Evolutionary conservation across 306 rosid genomes (phyloP).

Genomic region (Quillaja saponaria): DNA sequence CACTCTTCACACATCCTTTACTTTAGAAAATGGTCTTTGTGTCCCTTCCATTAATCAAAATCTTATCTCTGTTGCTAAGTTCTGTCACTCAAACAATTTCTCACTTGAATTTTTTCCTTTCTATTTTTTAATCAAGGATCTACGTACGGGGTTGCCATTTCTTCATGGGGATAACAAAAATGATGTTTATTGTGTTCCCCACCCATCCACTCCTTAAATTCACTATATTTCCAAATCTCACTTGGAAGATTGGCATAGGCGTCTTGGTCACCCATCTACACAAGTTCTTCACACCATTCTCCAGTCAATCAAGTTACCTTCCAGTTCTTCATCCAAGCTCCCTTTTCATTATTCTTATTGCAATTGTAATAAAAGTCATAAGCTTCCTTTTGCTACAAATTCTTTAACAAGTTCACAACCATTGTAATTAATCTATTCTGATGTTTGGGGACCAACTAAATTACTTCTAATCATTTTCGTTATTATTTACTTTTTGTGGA

Average conservation of each 20-base stretch:
- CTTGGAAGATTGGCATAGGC: background rate
- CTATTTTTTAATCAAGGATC: background rate
- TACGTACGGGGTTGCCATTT: background rate
- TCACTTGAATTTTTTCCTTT: background rate
- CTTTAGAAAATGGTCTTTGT: background rate
- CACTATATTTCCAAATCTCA: background rate
- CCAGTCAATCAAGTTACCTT: background rate
- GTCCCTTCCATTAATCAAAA: background rate
- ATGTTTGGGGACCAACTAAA: too few species aligned
- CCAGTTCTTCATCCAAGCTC: background rate
- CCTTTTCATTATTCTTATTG: background rate
- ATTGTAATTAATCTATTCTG: too few species aligned
- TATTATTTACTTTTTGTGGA: too few species aligned
- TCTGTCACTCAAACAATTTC: background rate
- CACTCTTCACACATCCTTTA: background rate
- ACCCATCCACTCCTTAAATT: background rate
- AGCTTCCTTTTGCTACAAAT: background rate
- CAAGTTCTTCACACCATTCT: background rate
- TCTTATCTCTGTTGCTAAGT: background rate
- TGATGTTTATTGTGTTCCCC: background rate
- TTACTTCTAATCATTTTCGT: too few species aligned
- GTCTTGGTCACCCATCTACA: background rate
- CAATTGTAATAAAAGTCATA: background rate
- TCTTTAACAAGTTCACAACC: background rate
- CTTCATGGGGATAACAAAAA: background rate